Evolutionary conservation across 768 basidiomycete species (phyloP), one percentile per base, ranked within the genome.

Genomic region (Clavaria fumosa): DNA sequence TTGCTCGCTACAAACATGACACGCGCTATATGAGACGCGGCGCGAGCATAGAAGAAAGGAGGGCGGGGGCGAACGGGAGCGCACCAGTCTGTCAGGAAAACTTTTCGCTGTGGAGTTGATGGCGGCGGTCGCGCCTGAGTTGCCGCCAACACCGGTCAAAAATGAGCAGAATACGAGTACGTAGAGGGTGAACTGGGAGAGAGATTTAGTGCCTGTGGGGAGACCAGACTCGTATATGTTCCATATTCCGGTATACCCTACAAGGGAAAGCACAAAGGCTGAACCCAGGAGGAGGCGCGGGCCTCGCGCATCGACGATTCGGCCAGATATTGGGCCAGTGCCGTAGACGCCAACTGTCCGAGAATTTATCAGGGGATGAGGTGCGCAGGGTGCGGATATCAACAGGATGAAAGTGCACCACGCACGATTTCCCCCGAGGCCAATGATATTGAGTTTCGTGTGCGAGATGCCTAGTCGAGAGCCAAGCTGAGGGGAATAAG

Each of bases 401-500:
- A n/a, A 6, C n/a, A 21, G 21, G 30, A 15, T 3, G 12, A 15
- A 21, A 34, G 23, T n/a, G n/a, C n/a, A 12, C 4, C 2, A 44
- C 75, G 41, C 48, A 85, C 81, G 51, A 47, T 79, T 85, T n/a
- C 74, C 80, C 1, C 76, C 78, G n/a, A 81, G 60, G 11, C 73
- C 86, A 12, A 91, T 69, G 23, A 89, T 53, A 47, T 93, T 91
- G 23, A 86, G 62, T 40, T 81, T 72, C 0, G 88, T 91, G 38
- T 90, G 81, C 3, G 71, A 69, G 35, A 91, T 70, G 32, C 67
- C 61, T 12, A 93, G 67, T 27, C 74, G 70, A n/a, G 74, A 58
- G 1, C 81, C 83, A 4, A 93, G 68, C 52, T 93, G 88, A 0
- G 89, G 88, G 1, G 81, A 74, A 53, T 90, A 95, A 14, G 85